Conservation (phyloP, 768 basidiomycete genomes). For the Suillus paluster region DNA sequence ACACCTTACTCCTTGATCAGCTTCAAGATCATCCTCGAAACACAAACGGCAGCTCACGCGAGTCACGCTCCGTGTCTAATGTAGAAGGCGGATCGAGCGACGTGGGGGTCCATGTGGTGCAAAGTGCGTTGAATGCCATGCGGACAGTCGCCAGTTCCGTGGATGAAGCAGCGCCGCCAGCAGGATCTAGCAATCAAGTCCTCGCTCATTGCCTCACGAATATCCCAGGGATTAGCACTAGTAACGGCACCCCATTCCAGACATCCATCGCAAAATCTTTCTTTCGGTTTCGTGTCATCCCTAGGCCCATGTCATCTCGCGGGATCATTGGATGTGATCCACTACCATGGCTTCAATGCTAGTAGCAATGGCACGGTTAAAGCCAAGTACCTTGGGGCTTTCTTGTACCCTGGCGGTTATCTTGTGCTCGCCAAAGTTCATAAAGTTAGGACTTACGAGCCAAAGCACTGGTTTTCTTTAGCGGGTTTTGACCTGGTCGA, state of each 20-base stretch:
- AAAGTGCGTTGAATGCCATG: constrained; percentile 70
- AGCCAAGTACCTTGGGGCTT: constrained; percentile 89
- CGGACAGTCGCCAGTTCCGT: constrained; percentile 75
- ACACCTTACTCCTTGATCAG: constrained; percentile 86
- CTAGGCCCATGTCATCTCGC: constrained; percentile 81
- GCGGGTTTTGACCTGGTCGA: constrained; percentile 73
- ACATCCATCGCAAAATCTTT: constrained; percentile 43
- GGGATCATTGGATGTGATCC: constrained; percentile 88
- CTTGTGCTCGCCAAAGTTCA: constrained; percentile 85
- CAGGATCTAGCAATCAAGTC: constrained; percentile 71
- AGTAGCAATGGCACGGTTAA: constrained; percentile 55
- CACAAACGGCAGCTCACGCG: constrained; percentile 5
- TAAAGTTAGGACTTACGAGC: constrained; percentile 82
- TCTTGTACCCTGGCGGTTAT: constrained; percentile 87
- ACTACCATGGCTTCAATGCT: constrained; percentile 54
- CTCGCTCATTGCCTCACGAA: constrained; percentile 68
- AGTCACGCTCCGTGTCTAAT: constrained; percentile 4
- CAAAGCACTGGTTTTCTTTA: constrained; percentile 87
- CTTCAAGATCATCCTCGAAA: constrained; percentile 40
- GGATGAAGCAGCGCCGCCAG: constrained; percentile 75
- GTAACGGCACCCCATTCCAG: constrained; percentile 31
- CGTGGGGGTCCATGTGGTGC: constrained; percentile 19
- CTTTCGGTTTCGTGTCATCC: constrained; percentile 66
- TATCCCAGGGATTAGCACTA: constrained; percentile 45
- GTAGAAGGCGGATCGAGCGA: neutral